phyloP scores from a whole-genome alignment of 768 basidiomycete species.

The Mycena pura region DNA sequence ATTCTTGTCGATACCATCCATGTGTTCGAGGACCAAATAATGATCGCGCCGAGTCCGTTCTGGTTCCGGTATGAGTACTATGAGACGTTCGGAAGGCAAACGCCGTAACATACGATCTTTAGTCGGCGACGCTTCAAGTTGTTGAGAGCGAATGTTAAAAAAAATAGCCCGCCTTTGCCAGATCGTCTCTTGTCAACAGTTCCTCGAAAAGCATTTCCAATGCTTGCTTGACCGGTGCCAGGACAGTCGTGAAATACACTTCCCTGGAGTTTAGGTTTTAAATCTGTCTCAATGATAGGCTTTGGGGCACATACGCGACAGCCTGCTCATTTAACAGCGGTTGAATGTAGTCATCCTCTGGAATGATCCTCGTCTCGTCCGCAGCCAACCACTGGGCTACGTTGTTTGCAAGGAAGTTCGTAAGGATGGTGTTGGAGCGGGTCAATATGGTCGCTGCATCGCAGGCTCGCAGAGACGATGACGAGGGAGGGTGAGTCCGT shows the following conservation, averaged over 20 bases:
- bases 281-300: not conserved
- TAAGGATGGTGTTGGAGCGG: no score
- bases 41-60: not conserved
- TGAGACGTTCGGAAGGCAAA: not conserved
- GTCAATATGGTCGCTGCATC: no score
- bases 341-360: not conserved
- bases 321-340: slow-evolving; percentile 4
- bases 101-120: not conserved
- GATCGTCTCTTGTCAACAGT: not conserved
- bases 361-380: no score
- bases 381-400: no score
- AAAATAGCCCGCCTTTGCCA: not conserved
- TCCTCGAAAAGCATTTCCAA: not conserved
- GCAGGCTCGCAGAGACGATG: no score
- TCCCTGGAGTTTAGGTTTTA: not conserved
- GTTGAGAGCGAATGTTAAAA: slow-evolving; percentile 2
- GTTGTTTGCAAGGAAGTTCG: no score
- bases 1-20: not conserved
- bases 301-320: not conserved
- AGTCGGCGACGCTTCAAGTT: not conserved
- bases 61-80: not conserved
- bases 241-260: not conserved
- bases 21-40: slow-evolving; percentile 1
- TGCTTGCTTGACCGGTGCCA: not conserved
- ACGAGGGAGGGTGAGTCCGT: no score